phyloP scores from a whole-genome alignment of 208 protist genomes.

The Acanthamoeba lenticulata region DNA sequence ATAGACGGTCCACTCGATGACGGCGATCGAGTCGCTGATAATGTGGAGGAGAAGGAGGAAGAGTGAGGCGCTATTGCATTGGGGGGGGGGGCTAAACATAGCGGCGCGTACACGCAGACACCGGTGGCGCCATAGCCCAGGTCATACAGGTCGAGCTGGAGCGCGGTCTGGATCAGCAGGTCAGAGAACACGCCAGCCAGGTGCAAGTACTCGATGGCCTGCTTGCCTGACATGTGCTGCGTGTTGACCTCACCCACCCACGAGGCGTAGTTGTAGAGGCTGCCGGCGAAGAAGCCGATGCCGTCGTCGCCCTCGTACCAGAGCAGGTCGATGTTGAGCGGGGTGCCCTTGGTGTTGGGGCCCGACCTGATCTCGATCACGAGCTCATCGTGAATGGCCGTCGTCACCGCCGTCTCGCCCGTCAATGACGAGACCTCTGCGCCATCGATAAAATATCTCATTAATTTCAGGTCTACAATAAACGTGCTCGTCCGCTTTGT shows the following conservation, averaged over 20 bases:
- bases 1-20: conserved; percentile 60
- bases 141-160: conserved; percentile 57
- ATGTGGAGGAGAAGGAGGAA: background rate
- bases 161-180: conserved; percentile 28
- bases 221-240: conserved; percentile 58
- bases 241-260: conserved; percentile 64
- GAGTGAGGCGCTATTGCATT: background rate
- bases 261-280: conserved; percentile 45
- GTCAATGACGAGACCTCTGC: conserved; percentile 9
- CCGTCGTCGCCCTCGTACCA: conserved; percentile 67
- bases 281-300: conserved; percentile 69
- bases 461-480: no score
- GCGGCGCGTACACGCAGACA: conserved; percentile 60
- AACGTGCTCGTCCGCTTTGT: no score
- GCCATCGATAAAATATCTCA: no score
- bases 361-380: conserved; percentile 65
- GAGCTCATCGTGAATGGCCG: conserved; percentile 62
- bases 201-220: conserved; percentile 55
- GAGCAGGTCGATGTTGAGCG: conserved; percentile 42
- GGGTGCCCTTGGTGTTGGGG: conserved; percentile 22
- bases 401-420: background rate
- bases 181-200: conserved; percentile 62
- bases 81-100: background rate
- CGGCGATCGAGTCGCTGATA: conserved; percentile 53
- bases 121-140: conserved; percentile 65